Base-by-base conservation (phyloP, 257 asterid species). In the Gentiana macrophylla region DNA sequence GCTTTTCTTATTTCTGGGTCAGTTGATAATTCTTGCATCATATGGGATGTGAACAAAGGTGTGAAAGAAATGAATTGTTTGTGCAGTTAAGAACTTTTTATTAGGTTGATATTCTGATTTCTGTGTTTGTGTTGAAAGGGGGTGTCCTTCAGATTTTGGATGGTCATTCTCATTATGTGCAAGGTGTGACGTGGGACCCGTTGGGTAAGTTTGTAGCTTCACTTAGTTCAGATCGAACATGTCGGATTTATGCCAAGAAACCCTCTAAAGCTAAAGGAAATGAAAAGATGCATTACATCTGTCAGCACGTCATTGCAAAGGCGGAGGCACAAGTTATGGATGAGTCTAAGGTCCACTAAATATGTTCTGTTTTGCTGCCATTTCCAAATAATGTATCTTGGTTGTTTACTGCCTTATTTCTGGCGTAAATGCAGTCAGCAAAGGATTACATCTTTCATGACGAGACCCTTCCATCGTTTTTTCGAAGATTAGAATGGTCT, bases 171-270 rank as follows among this genome's bases (percentile, higher is more conserved):
- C 99, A 92, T 77, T 92, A 92, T 55, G 99, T 92, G 66, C 97
- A 92, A 65, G 97, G 99, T 70, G 99, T 92, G 50, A 79, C 97
- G 48, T 92, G 94, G 95, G 99, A 92, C 67, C 97, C 99, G 13
- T 66, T 83, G 66, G 82, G 79, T 55, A 85, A 83, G 72, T 88
- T 83, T 77, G 84, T 78, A 38, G 88, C 99, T 56, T 92, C 99
- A 32, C 74, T 88, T 63, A 92, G 99, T 76, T 88, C 99, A 34
- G 99, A 92, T 70, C 80, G 99, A 80, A 88, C 95, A 52, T 85
- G 92, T 65, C 86, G 95, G 43, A 64, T 88, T 66, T 92, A 88
- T 77, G 50, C 70, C 56, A 85, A 80, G 77, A 92, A 74, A 72
- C 86, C 94, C 58, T 69, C 89, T 38, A 92, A 85, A 72, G 48